phyloP scores from a whole-genome alignment of 805 yeast species.

The Zygosaccharomyces pseudorouxii region DNA sequence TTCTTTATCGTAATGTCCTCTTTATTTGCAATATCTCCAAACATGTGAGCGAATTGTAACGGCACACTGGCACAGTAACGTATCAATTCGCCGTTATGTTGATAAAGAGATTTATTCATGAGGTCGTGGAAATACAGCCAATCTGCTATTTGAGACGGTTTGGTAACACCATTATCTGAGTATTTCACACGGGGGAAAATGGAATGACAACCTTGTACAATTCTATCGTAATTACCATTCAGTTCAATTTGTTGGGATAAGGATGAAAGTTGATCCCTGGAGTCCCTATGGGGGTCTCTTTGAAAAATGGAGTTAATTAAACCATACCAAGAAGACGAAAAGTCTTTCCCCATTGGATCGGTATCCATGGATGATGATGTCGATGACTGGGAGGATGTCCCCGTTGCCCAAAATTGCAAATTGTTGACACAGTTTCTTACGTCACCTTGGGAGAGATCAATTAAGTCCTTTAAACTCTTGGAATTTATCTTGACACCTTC shows the following conservation, averaged over 20 bases:
- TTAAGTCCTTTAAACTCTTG: conserved; percentile 56
- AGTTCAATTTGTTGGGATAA: conserved; percentile 45
- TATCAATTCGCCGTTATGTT: conserved; percentile 44
- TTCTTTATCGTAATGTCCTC: conserved; percentile 31
- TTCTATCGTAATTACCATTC: conserved; percentile 53
- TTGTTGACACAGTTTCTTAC: conserved; percentile 79
- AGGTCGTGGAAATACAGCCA: conserved; percentile 74
- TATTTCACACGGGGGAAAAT: conserved; percentile 56
- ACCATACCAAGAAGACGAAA: conserved; percentile 60
- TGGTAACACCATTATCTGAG: conserved; percentile 56
- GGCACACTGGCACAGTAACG: conserved; percentile 55
- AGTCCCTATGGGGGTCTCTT: conserved; percentile 43
- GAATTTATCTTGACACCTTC: conserved; percentile 52
- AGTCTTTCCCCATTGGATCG: conserved; percentile 46
- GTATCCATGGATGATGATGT: conserved; percentile 17
- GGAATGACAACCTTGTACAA: conserved; percentile 68
- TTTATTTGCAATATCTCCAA: conserved; percentile 53
- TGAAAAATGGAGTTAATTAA: conserved; percentile 59
- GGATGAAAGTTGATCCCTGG: conserved; percentile 45
- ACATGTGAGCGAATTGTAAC: conserved; percentile 57
- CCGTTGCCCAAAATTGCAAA: conserved; percentile 54
- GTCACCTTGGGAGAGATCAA: conserved; percentile 73
- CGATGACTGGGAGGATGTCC: conserved; percentile 12
- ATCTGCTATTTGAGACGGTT: conserved; percentile 60
- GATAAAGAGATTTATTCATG: conserved; percentile 38